These are phyloP conservation scores for Neofusicoccum umdonicola DNA, from an alignment of 2,329 filamentous ascomycete species.

Conservation along the genomic window DNA sequence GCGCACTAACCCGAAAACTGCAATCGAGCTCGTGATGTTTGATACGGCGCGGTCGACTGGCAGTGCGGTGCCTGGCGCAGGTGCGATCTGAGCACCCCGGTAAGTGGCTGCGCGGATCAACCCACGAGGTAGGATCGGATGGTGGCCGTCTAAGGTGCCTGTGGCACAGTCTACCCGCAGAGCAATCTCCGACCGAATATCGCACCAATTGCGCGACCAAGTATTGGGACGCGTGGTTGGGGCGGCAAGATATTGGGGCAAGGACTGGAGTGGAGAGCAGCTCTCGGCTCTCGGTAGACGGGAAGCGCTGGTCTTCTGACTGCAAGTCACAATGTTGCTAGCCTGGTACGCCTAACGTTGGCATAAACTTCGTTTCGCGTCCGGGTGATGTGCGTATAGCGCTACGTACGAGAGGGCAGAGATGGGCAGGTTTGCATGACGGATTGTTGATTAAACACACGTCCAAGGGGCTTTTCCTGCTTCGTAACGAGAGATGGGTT, in stretches of 20 bases:
- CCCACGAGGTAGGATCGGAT: conserved; percentile 3
- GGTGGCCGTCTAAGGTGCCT: background rate
- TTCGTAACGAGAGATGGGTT: conserved; percentile 10
- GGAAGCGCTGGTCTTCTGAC: background rate
- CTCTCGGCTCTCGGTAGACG: background rate
- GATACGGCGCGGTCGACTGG: background rate
- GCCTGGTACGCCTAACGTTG: background rate
- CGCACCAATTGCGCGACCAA: conserved; percentile 8
- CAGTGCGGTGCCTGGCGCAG: background rate
- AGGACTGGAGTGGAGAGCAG: background rate
- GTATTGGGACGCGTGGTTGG: background rate
- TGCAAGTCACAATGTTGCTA: conserved; percentile 9
- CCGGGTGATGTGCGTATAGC: background rate
- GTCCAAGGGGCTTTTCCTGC: background rate
- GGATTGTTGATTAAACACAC: background rate
- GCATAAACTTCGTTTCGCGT: conserved; percentile 3
- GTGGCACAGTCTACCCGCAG: conserved; percentile 13
- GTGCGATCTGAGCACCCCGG: conserved; percentile 8
- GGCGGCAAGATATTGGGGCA: background rate
- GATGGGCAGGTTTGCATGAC: conserved; percentile 7
- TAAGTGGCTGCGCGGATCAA: background rate
- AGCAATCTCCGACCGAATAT: conserved; percentile 14
- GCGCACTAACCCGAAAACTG: background rate
- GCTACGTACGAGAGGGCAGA: conserved; percentile 7
- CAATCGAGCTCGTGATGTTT: background rate